Evolutionary conservation across 1,139 yeast species (phyloP), one percentile per base, ranked within the genome.

Genomic region (Geotrichum candidum): DNA sequence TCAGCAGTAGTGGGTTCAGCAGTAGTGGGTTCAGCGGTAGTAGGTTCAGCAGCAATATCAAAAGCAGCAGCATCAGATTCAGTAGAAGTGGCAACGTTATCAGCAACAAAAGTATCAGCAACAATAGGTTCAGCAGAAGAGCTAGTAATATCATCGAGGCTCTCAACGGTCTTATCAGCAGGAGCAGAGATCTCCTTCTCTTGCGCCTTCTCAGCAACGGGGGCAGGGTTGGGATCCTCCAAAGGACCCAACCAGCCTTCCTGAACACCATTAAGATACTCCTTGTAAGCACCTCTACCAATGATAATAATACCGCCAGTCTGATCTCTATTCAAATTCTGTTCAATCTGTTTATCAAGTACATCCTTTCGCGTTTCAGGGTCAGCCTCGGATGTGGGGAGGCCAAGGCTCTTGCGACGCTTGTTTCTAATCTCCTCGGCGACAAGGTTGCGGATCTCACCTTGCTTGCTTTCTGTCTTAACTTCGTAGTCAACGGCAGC

Each of bases 281-380:
- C 99, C 73, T 92, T 94, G 74, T 84, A 94, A 0, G 98, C 94
- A 62, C 99, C 99, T 72, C 99, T 82, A 2, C 99, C 99, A 41
- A 95, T 78, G 73, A 97, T 90, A 29, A 95, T 82, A 15, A 91
- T 87, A 57, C 99, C 99, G 25, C 97, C 97, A n/a, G 74, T 68
- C 1, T 61, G 62, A 61, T 76, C 76, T 23, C 68, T 65, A 18
- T 59, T 61, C 48, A 74, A 58, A 57, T 69, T 68, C n/a, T 68
- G 61, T 25, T 68, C 68, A 48, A 72, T 70, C 56, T 67, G 66
- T 25, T 63, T 51, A 50, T 74, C 76, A 27, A 74, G 63, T 41
- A 69, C 74, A 46, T 74, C 75, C 25, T 66, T 62, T 5, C 33
- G 29, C n/a, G 51, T 60, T 25, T 56, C 51, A 45, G 68, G 67